Conservation (phyloP, 331 rosid genomes). For the Phaseolus coccineus region DNA sequence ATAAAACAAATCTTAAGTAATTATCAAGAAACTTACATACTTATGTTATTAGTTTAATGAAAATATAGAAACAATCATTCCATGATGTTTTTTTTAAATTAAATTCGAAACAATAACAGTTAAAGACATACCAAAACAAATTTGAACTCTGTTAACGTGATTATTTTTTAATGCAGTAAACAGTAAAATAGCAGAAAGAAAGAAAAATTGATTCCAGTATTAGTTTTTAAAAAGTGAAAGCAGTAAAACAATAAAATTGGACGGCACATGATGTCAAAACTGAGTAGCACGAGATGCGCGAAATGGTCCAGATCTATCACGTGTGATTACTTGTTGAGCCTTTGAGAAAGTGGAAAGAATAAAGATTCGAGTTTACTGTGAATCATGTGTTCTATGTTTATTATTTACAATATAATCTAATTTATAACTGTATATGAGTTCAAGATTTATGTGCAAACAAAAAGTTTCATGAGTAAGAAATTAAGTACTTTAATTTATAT, state of each 20-base stretch:
- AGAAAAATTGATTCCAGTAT: not conserved
- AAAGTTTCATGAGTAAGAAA: not conserved
- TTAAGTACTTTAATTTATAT: not conserved
- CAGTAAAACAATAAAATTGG: not conserved
- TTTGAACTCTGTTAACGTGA: not conserved
- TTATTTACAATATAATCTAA: not conserved
- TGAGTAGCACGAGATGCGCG: not conserved
- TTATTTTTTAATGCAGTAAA: not conserved
- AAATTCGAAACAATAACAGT: not conserved
- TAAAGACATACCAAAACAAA: not conserved
- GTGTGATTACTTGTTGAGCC: conserved; percentile 12
- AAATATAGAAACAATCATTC: too few species aligned
- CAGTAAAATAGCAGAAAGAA: not conserved
- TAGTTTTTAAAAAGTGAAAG: not conserved
- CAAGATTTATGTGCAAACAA: not conserved
- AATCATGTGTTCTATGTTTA: not conserved
- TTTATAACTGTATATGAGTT: not conserved
- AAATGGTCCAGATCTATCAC: conserved; percentile 9
- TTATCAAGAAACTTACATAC: not conserved
- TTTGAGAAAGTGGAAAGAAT: not conserved
- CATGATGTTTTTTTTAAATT: too few species aligned
- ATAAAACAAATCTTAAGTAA: not conserved
- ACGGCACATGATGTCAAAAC: conserved; percentile 32
- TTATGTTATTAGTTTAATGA: too few species aligned
- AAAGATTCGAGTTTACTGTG: not conserved